Evolutionary conservation across 2,329 filamentous ascomycete species (phyloP), one percentile per base, ranked within the genome.

Genomic region (Trichophaea hybrida): DNA sequence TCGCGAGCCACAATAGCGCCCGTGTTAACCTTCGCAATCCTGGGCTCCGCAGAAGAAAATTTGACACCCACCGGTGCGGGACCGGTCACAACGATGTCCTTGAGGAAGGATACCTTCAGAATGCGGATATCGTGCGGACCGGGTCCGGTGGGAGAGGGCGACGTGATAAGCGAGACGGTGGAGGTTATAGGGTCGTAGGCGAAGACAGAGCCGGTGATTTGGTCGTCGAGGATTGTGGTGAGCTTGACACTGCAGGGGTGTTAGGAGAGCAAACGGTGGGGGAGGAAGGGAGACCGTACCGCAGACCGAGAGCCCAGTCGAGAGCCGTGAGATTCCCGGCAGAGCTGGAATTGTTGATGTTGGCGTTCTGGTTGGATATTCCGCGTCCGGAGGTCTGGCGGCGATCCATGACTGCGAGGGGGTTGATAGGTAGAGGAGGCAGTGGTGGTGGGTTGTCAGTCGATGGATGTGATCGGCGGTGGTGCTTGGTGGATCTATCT

Each of bases 151-250:
- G 15, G 37, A 50, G 55, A 34, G 7, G 59, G 34, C 17, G 53
- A 24, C 6, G 65, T 67, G 44, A 63, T 58, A 1, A 68, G 59
- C 15, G 64, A 61, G 32, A 69, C 62, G 12, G 65, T 68, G 53
- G 64, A 66, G 24, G 67, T 67, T 53, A 65, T 55, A 10, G 67
- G 65, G 56, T 69, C 67, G 63, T 69, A 69, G 17, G 67, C 64
- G 48, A 64, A 69, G 17, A 69, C 64, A n/a, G 59, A 58, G 32
- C 67, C 67, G 53, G 67, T 65, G 44, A 68, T 66, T 34, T 58
- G 65, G 35, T 69, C 67, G 59, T 69, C 66, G 61, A 69, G 64
- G 49, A 68, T 64, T 4, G 67, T 69, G 6, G 59, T 63, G 40
- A 68, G 61, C 50, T 65, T 63, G 55, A 69, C 65, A 8, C 67